phyloP scores from a whole-genome alignment of 148 eudicot species.

The Vaccinium macrocarpon region DNA sequence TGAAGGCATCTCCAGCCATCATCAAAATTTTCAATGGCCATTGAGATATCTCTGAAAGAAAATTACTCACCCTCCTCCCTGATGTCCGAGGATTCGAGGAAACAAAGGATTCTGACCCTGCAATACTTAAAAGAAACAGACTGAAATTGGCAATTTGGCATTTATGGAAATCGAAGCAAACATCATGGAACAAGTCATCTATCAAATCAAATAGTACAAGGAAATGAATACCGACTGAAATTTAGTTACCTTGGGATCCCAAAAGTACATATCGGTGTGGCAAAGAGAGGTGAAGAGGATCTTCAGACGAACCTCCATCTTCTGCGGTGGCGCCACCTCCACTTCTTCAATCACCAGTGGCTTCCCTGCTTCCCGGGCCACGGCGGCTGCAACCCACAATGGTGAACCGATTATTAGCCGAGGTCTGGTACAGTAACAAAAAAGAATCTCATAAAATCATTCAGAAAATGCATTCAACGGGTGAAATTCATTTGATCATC shows the following conservation, averaged over 20 bases:
- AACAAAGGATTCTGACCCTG: constrained; percentile 26
- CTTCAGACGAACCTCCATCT: constrained; percentile 34
- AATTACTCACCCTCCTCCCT: constrained; percentile 41
- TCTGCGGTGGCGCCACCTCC: constrained; percentile 48
- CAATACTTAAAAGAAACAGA: constrained; percentile 10
- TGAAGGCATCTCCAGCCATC: too few relatives aligned
- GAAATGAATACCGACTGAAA: background rate
- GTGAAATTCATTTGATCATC: too few relatives aligned
- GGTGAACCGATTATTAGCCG: background rate
- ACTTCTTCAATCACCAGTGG: constrained; percentile 51
- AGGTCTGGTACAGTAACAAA: too few relatives aligned
- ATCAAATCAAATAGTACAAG: background rate
- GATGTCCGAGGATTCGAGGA: constrained; percentile 52
- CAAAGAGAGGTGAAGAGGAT: constrained; percentile 42
- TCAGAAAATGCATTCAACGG: too few relatives aligned
- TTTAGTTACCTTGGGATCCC: constrained; percentile 35
- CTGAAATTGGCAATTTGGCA: too few relatives aligned
- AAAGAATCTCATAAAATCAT: too few relatives aligned
- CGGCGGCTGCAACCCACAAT: constrained; percentile 35
- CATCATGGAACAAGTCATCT: background rate
- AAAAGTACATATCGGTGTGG: constrained; percentile 36
- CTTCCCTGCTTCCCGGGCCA: constrained; percentile 46
- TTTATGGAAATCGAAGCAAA: background rate
- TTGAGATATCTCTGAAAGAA: background rate
- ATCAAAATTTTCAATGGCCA: too few relatives aligned